phyloP scores from a whole-genome alignment of 768 basidiomycete species.

The Termitomyces sp. region DNA sequence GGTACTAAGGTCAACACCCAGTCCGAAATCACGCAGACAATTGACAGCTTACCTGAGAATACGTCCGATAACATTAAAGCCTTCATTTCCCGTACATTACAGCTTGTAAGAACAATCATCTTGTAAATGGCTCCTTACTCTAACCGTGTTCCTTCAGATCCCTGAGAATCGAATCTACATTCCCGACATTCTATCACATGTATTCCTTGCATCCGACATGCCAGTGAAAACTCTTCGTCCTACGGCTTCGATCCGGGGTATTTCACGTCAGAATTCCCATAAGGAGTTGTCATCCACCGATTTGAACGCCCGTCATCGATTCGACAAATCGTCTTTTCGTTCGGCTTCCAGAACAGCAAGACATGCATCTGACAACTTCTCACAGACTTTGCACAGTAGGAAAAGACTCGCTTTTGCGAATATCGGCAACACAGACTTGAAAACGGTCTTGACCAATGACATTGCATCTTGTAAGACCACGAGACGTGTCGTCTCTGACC shows the following conservation, averaged over 20 bases:
- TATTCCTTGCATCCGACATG: conserved; percentile 7
- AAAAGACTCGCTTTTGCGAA: conserved; percentile 9
- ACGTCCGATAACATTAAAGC: conserved; percentile 20
- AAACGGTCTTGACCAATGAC: conserved; percentile 16
- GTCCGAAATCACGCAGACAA: conserved; percentile 18
- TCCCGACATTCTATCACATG: conserved; percentile 10
- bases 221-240: conserved; percentile 6
- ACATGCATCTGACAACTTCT: conserved; percentile 8
- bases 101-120: conserved; percentile 17
- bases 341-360: background rate
- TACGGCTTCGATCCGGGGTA: background rate
- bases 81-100: conserved; percentile 23
- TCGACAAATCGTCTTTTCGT: background rate
- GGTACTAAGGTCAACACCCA: conserved; percentile 12
- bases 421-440: conserved; percentile 17
- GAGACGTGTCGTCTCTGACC: conserved; percentile 28
- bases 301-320: background rate
- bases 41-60: conserved; percentile 19
- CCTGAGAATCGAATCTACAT: conserved; percentile 15
- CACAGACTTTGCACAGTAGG: conserved; percentile 1
- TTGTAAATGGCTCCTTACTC: background rate
- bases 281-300: background rate
- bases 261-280: background rate
- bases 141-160: conserved; percentile 2
- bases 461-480: conserved; percentile 9